Percentiles rank a stretch among this genome's conserved stretches.
These are phyloP conservation scores for Macadamia integrifolia DNA, from an alignment of 164 flowering plant genomes.

Conservation along the genomic window DNA sequence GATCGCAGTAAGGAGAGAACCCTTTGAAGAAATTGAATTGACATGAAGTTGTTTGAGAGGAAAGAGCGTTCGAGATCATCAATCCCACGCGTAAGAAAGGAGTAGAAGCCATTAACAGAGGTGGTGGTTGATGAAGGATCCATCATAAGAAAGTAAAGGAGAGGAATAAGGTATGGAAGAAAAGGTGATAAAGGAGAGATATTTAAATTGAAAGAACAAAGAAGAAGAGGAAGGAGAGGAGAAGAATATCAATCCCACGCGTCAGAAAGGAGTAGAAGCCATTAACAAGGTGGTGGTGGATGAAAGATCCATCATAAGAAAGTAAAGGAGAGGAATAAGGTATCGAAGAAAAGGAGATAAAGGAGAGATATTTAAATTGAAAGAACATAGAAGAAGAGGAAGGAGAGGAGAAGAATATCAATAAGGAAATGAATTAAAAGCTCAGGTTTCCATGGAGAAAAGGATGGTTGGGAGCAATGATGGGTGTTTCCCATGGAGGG, in stretches of 20 bases:
- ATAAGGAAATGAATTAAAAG: slow-evolving; percentile 41
- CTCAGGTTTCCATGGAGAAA: slow-evolving; percentile 71
- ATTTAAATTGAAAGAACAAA: slow-evolving; percentile 23
- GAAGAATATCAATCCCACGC: slow-evolving; percentile 49
- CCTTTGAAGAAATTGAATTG: slow-evolving; percentile 78
- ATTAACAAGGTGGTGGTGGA: slow-evolving; percentile 63
- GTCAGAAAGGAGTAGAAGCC: slow-evolving; percentile 83
- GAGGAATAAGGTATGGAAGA: slow-evolving; percentile 5
- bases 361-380: slow-evolving; percentile 27
- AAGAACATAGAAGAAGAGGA: slow-evolving; percentile 1
- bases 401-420: slow-evolving; percentile 8
- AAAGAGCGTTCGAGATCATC: slow-evolving; percentile 74
- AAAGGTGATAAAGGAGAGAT: slow-evolving; percentile 16
- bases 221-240: slow-evolving; percentile 3
- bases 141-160: slow-evolving; percentile 23
- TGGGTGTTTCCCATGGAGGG: slow-evolving; percentile 92
- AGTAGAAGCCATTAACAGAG: slow-evolving; percentile 88
- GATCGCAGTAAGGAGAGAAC: slow-evolving; percentile 75
- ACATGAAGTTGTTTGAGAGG: slow-evolving; percentile 69
- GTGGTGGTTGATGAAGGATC: slow-evolving; percentile 67
- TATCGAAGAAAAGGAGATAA: slow-evolving; percentile 15
- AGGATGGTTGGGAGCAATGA: slow-evolving; percentile 89
- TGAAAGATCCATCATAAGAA: slow-evolving; percentile 57
- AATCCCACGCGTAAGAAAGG: slow-evolving; percentile 68
- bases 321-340: neutral